Evolutionary conservation across 495 filamentous ascomycete genomes (phyloP), one percentile per base, ranked within the genome.

Genomic region (Jackrogersella multiformis): DNA sequence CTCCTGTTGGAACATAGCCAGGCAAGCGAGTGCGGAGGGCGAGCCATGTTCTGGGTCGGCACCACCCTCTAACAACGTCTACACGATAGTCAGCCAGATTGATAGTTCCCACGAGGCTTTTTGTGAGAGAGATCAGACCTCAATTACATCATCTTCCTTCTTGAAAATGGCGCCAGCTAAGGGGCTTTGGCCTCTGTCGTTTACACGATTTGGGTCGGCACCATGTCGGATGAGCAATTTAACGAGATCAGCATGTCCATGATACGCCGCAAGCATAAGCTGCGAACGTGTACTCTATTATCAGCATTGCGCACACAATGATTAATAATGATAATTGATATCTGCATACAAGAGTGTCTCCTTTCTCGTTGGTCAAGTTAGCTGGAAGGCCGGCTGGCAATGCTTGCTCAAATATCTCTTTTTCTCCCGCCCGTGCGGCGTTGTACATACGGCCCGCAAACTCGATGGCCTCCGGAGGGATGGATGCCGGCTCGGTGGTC

Each of bases 191-290:
- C 81, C 79, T 13, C 76, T 64, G 56, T 86, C 84, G 46, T 87
- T 85, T 7, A 85, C 61, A 2, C 77, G 73, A 54, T 86, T 86
- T 5, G 84, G 78, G 62, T 87, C 80, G 5, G 81, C 84, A 6
- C 82, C 80, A 56, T 83, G 78, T 9, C 79, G 70, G 9, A 86
- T 70, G 4, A 87, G 77, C 10, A 85, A 70, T 16, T 76, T 79
- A 48, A 84, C 83, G 8, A 85, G 75, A 2, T 81, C 72, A 21
- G 79, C 77, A 51, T 86, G 84, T 53, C 82, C 83, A 54, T 86
- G 77, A 64, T 87, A 87, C 4, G 82, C 78, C 5, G 84, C 81
- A 5, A 87, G 79, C 84, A 91, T 86, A 24, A 87, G 74, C 82
- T 85, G 21, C 24, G 44, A 35, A 12, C 26, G 6, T 34, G 24